Conservation (phyloP, 2,329 filamentous ascomycete genomes). For the Aspergillus melleus region DNA sequence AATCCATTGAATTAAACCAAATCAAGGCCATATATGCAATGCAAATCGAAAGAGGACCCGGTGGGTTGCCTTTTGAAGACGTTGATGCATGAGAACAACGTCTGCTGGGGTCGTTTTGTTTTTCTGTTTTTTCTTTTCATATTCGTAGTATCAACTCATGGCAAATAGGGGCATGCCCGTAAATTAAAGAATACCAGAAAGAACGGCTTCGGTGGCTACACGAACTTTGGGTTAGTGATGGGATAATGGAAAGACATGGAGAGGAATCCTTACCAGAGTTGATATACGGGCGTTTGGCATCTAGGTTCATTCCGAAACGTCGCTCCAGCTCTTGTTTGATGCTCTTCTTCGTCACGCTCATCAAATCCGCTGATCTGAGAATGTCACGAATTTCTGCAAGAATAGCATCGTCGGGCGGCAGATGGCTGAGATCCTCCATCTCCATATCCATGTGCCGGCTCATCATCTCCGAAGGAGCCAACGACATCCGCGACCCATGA, state of each 20-base stretch:
- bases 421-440: constrained; percentile 69
- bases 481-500: constrained; percentile 70
- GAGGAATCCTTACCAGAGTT: constrained; percentile 69
- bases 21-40: constrained; percentile 5
- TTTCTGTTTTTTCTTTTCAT: neutral
- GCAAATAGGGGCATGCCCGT: neutral
- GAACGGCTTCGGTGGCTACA: constrained; percentile 71
- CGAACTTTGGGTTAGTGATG: constrained; percentile 28
- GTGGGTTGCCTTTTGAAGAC: neutral
- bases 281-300: constrained; percentile 89
- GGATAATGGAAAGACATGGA: neutral
- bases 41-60: constrained; percentile 3
- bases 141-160: neutral
- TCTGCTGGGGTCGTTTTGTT: neutral
- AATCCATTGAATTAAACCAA: constrained; percentile 7
- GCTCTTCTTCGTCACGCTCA: constrained; percentile 98
- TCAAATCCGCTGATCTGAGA: constrained; percentile 84
- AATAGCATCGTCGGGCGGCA: constrained; percentile 86
- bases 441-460: constrained; percentile 69
- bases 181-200: constrained; percentile 69
- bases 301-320: constrained; percentile 82
- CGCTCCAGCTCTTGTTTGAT: constrained; percentile 92
- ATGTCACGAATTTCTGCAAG: constrained; percentile 95
- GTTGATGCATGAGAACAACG: neutral
- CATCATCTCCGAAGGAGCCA: constrained; percentile 72